Conservation (phyloP, 23 red algal genomes). For the Gracilariopsis chorda region DNA sequence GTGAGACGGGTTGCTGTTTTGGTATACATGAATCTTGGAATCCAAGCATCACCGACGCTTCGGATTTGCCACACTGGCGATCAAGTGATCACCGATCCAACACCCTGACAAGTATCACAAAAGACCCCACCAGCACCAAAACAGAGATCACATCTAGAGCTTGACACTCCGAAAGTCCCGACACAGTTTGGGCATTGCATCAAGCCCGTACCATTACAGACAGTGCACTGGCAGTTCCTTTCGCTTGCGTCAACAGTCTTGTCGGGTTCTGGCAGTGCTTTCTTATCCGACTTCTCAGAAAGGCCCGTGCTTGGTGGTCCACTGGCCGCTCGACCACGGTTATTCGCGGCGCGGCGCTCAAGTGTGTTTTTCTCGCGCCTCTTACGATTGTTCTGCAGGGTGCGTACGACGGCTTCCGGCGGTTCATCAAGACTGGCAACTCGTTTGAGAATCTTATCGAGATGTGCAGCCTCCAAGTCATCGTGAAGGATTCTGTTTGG, state of each 20-base stretch:
- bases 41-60: no score
- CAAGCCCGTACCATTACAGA: conserved; percentile 35
- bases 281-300: not conserved
- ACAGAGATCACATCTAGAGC: conserved; percentile 20
- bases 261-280: no score
- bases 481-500: not conserved
- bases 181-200: conserved; percentile 30
- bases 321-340: no score
- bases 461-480: not conserved
- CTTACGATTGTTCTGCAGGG: not conserved
- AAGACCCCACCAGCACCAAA: conserved; percentile 49
- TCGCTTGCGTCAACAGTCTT: not conserved
- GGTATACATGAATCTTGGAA: no score
- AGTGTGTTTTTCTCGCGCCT: not conserved
- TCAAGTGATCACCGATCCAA: not conserved
- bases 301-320: not conserved
- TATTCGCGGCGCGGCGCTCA: not conserved
- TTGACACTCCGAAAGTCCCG: conserved; percentile 10
- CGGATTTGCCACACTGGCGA: not conserved
- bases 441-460: conserved; percentile 17
- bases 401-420: not conserved
- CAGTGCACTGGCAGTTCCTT: conserved; percentile 2
- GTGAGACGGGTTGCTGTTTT: no score
- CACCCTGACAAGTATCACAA: conserved; percentile 34
- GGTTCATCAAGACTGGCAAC: conserved; percentile 9